phyloP scores from a whole-genome alignment of 2,329 filamentous ascomycete species.

The Aspergillus aculeatus region DNA sequence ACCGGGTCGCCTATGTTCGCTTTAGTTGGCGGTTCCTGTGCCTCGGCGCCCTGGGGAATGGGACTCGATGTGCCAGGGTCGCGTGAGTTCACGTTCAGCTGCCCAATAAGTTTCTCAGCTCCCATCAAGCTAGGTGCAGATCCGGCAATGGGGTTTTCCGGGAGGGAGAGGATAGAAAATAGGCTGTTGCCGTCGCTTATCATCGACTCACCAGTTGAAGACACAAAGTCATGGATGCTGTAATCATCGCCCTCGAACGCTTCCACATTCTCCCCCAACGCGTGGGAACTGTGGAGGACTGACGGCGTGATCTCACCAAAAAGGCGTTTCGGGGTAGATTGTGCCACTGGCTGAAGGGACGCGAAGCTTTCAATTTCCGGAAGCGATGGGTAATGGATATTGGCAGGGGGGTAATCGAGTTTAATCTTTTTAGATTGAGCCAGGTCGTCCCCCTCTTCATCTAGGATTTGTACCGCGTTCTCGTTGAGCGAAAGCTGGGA shows the following conservation, averaged over 20 bases:
- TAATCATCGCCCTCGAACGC: constrained; percentile 34
- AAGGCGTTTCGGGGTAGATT: constrained; percentile 45
- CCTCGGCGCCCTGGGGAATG: constrained; percentile 31
- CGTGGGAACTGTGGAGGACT: constrained; percentile 53
- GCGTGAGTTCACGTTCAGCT: constrained; percentile 49
- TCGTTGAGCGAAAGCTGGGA: constrained; percentile 65
- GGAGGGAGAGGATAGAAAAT: constrained; percentile 40
- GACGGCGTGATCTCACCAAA: constrained; percentile 63
- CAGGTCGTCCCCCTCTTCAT: constrained; percentile 34
- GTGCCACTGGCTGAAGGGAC: constrained; percentile 24
- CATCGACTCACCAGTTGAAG: constrained; percentile 42
- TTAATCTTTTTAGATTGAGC: constrained; percentile 38
- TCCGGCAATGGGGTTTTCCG: constrained; percentile 33
- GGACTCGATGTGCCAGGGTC: constrained; percentile 33
- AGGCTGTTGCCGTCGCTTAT: constrained; percentile 36
- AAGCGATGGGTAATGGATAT: constrained; percentile 45
- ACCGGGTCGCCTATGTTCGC: constrained; percentile 26
- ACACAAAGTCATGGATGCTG: constrained; percentile 41
- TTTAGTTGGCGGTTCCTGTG: constrained; percentile 34
- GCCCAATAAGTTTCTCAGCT: constrained; percentile 48
- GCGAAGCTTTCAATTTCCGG: constrained; percentile 40
- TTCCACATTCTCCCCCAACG: constrained; percentile 38
- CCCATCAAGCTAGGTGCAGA: constrained; percentile 49
- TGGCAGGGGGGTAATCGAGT: constrained; percentile 29
- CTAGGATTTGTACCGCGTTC: constrained; percentile 36